Percentiles rank a stretch among this genome's conserved stretches.
Evolutionary conservation across 805 yeast species (phyloP).

Genomic region (Myxozyma neotropica): DNA sequence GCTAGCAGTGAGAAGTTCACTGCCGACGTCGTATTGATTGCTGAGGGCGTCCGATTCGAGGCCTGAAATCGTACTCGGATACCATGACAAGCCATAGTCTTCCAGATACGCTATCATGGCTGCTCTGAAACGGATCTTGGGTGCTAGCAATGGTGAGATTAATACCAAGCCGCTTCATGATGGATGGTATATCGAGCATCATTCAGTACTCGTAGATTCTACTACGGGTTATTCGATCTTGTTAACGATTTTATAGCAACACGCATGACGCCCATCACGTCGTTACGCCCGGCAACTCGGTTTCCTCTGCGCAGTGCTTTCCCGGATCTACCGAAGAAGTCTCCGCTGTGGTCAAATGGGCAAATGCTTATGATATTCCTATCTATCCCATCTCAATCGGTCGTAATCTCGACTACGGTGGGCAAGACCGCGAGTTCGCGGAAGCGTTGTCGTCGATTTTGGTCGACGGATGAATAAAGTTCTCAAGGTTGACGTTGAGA

Average conservation of each 20-base stretch:
- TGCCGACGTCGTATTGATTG: conserved; percentile 6
- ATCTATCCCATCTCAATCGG: conserved; percentile 15
- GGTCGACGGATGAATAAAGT: conserved; percentile 14
- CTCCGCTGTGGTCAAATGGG: conserved; percentile 12
- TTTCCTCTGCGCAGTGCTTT: conserved; percentile 4
- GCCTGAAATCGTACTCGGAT: conserved; percentile 10
- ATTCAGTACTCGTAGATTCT: neutral
- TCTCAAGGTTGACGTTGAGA: conserved; percentile 7
- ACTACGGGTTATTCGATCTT: neutral
- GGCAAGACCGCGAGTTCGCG: conserved; percentile 14
- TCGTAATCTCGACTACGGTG: conserved; percentile 14
- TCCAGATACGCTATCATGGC: conserved; percentile 7
- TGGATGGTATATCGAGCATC: conserved; percentile 19
- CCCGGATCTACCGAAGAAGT: conserved; percentile 9
- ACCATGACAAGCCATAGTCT: conserved; percentile 10
- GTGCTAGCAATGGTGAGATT: neutral
- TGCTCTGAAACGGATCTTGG: neutral
- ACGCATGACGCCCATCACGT: conserved; percentile 11
- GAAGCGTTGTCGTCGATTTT: conserved; percentile 15
- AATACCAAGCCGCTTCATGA: conserved; percentile 6
- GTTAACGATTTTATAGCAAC: neutral
- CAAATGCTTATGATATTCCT: conserved; percentile 8
- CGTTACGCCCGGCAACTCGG: conserved; percentile 1
- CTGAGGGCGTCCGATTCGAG: conserved; percentile 5
- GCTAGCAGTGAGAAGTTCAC: neutral